Conservation (phyloP, 148 eudicot genomes). For the Suaeda aralocaspica region DNA sequence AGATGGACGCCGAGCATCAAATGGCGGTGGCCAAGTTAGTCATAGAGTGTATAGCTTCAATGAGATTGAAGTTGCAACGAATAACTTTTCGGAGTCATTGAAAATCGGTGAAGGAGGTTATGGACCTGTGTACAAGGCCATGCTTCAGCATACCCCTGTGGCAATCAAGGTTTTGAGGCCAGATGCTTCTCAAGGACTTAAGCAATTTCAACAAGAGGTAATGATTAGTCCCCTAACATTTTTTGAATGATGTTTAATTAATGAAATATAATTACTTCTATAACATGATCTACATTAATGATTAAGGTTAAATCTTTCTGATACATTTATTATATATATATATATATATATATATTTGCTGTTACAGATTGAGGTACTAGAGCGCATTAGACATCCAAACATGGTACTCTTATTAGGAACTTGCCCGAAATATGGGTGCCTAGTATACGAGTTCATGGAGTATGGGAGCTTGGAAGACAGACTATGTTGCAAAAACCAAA, state of each 20-base stretch:
- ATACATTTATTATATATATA: too few species aligned
- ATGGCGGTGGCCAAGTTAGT: neutral
- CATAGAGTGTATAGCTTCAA: slow-evolving; percentile 52
- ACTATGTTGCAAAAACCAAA: slow-evolving; percentile 45
- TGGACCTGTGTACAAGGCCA: slow-evolving; percentile 69
- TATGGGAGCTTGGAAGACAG: slow-evolving; percentile 81
- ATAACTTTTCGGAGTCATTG: slow-evolving; percentile 40
- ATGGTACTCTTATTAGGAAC: slow-evolving; percentile 85
- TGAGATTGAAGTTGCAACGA: slow-evolving; percentile 63
- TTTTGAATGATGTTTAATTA: too few species aligned
- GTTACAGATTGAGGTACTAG: slow-evolving; percentile 66
- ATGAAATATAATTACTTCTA: too few species aligned
- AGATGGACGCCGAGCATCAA: slow-evolving; percentile 28
- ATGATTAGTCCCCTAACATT: too few species aligned
- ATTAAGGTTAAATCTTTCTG: too few species aligned
- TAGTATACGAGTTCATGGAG: slow-evolving; percentile 76
- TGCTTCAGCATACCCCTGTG: slow-evolving; percentile 60
- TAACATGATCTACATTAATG: too few species aligned
- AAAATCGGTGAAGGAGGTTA: slow-evolving; percentile 88
- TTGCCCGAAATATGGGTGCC: slow-evolving; percentile 73
- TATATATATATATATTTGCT: too few species aligned
- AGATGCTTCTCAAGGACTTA: slow-evolving; percentile 53
- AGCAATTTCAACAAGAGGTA: slow-evolving; percentile 74
- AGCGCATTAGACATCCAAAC: slow-evolving; percentile 73
- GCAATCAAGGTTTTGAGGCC: slow-evolving; percentile 69